Base-by-base conservation (phyloP, 441 rosid genomes). In the Macaranga tanarius region DNA sequence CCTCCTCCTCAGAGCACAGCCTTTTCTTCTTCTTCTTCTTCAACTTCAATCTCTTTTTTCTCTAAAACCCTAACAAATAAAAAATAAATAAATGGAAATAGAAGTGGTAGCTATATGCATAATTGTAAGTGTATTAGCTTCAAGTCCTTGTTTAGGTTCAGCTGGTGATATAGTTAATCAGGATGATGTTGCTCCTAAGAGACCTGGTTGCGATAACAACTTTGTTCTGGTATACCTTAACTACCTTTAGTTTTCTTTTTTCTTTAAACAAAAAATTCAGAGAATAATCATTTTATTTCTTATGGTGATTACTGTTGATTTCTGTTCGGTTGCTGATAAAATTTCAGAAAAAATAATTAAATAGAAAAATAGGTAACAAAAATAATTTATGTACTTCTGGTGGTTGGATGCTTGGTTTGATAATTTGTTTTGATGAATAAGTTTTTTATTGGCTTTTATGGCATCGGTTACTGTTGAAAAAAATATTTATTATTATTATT, bases 151-250 rank as follows among this genome's bases (percentile, higher is more conserved):
- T 26, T 69, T 81, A 31, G 86, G 66, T 23, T 84, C 80, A 20
- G 90, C 98, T 67, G 94, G 98, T 23, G 99, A 93, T 79, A 96
- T 93, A 34, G 97, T 93, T 52, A 97, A 96, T 72, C 90, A 87
- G 2, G 98, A 96, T 71, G 84, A 89, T 78, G 70, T 65, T 38
- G 90, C 97, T 84, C 99, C 99, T 19, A 93, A 87, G 91, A 88
- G 90, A 85, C 95, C 98, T 42, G 97, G 99, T 15, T 96, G 99
- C 77, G 91, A 87, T 54, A 96, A 96, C 83, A 92, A 93, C 84
- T 96, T 93, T 81, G 96, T 96, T 74, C 81, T 96, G 97, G 99
- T 93, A 87, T 5, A 22, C 25, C 26, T 34, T 57, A 10, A 12
- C 74, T 52, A 51, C 42, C 68, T 57, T 71, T 71, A 73, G 40